phyloP scores from a whole-genome alignment of 192 early-diverging fungal genomes.

The Coemansia sp. region DNA sequence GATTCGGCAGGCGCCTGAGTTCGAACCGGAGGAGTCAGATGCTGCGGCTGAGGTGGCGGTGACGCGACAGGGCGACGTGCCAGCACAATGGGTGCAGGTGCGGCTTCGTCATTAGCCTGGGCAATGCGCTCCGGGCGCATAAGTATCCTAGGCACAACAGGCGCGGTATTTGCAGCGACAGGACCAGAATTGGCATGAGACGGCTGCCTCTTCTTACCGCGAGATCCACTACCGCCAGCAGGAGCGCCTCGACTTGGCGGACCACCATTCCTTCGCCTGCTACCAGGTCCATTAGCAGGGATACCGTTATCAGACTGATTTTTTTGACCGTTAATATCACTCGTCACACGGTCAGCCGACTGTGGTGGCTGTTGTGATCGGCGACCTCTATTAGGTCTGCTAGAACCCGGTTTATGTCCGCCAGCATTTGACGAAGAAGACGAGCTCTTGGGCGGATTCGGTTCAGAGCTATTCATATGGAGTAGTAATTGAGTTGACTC shows the following conservation, averaged over 20 bases:
- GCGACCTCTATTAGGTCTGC: background rate
- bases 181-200: background rate
- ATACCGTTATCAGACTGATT: background rate
- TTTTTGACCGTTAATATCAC: background rate
- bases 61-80: background rate
- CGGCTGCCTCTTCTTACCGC: conserved; percentile 1
- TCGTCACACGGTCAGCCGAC: background rate
- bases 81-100: background rate
- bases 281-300: background rate
- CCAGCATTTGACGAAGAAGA: background rate
- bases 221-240: background rate
- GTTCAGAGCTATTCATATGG: conserved; percentile 5
- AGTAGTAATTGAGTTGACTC: background rate
- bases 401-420: background rate
- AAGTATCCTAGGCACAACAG: conserved; percentile 31
- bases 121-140: conserved; percentile 25
- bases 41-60: background rate
- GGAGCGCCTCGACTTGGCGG: background rate
- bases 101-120: background rate
- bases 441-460: background rate
- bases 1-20: background rate
- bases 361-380: background rate
- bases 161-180: background rate
- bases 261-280: background rate
- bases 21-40: background rate